phyloP scores from a whole-genome alignment of 306 rosid species.

The Corylus americana region DNA sequence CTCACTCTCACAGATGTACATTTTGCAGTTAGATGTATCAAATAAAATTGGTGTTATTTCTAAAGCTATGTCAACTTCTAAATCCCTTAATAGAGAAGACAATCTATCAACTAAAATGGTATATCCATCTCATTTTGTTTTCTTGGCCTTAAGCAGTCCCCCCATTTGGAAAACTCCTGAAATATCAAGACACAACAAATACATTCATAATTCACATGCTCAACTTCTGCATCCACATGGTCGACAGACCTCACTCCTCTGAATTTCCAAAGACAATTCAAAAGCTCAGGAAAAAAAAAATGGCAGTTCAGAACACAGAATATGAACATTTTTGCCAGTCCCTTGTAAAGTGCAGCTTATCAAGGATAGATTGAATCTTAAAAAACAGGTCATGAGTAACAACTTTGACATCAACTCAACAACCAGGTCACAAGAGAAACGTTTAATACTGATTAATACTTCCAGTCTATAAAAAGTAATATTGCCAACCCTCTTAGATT shows the following conservation, averaged over 20 bases:
- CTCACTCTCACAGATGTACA: conserved; percentile 5
- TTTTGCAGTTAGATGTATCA: conserved; percentile 3
- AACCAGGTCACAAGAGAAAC: background rate
- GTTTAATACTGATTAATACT: no score
- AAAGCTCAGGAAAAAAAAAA: background rate
- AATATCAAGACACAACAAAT: background rate
- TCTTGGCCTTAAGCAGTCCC: background rate
- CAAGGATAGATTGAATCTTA: background rate
- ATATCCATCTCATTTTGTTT: background rate
- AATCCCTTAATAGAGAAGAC: background rate
- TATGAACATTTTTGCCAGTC: background rate
- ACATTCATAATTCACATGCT: background rate
- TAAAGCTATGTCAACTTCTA: background rate
- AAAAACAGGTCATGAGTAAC: background rate
- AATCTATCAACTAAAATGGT: background rate
- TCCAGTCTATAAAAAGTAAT: background rate
- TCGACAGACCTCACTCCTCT: background rate
- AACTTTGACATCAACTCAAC: background rate
- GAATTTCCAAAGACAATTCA: background rate
- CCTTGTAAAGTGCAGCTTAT: background rate
- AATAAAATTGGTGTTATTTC: background rate
- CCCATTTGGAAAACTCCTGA: background rate
- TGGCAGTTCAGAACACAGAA: background rate
- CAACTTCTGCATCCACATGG: background rate
- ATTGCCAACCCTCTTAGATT: background rate